phyloP scores from a whole-genome alignment of 768 basidiomycete genomes.

The Kwoniella heveanensis region DNA sequence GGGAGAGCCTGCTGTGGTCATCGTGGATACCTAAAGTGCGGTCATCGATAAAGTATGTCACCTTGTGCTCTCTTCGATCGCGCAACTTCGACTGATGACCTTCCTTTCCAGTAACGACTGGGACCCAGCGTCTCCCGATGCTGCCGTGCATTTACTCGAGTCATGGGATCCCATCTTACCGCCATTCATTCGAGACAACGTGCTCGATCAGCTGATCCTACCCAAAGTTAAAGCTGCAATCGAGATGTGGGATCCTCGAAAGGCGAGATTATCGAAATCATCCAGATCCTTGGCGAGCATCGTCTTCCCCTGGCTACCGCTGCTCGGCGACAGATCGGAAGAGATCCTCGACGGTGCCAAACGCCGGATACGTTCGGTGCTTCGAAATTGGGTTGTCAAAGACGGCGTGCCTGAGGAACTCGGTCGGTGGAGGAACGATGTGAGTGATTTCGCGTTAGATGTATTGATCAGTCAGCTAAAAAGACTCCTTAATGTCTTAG shows the following conservation, averaged over 20 bases:
- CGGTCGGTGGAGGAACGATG: constrained; percentile 72
- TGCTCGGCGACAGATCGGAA: constrained; percentile 79
- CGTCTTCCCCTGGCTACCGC: constrained; percentile 94
- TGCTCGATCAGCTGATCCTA: constrained; percentile 91
- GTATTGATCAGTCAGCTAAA: neutral
- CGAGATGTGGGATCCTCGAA: constrained; percentile 66
- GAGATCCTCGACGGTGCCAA: constrained; percentile 82
- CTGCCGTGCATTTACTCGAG: constrained; percentile 81
- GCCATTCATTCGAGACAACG: constrained; percentile 86
- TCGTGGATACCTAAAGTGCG: constrained; percentile 95
- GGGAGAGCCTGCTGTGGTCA: constrained; percentile 91
- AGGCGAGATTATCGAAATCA: constrained; percentile 51
- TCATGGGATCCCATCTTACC: constrained; percentile 86
- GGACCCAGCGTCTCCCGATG: constrained; percentile 70
- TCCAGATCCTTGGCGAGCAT: constrained; percentile 69
- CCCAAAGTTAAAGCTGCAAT: constrained; percentile 87
- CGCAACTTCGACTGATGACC: neutral
- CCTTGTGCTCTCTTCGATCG: too few relatives aligned
- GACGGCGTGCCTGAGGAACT: constrained; percentile 79
- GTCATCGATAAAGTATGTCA: constrained; percentile 73
- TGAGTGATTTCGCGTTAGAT: constrained; percentile 55
- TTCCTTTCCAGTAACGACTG: constrained; percentile 72
- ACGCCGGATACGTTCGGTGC: constrained; percentile 76
- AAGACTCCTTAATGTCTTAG: too few relatives aligned
- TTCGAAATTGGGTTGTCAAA: constrained; percentile 72